Conservation (phyloP, 441 rosid species). For the Euphorbia corollata region DNA sequence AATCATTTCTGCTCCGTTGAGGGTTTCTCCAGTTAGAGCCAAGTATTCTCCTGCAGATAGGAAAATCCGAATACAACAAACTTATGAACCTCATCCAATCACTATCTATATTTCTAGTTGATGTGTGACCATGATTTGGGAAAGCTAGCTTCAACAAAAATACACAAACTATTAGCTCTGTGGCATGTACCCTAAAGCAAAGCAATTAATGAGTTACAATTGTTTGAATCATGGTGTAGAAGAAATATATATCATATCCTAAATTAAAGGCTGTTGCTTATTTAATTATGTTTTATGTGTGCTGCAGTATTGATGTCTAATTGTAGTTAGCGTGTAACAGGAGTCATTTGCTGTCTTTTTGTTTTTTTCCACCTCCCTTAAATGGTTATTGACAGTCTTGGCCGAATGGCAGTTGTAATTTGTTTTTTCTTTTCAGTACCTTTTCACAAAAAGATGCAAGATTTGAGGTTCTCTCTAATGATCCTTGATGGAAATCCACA, state of each 20-base stretch:
- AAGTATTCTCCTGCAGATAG: slow-evolving; percentile 76
- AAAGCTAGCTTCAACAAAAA: not conserved
- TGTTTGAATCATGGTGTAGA: not conserved
- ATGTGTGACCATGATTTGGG: not conserved
- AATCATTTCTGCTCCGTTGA: slow-evolving; percentile 73
- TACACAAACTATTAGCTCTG: not conserved
- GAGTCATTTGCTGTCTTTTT: too few relatives aligned
- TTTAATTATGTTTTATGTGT: not conserved
- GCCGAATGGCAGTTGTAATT: not conserved
- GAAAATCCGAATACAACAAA: not conserved
- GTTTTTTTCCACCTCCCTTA: too few relatives aligned
- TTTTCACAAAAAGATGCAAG: not conserved
- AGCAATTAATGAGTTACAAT: not conserved
- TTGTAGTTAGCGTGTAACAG: not conserved
- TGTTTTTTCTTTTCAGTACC: not conserved
- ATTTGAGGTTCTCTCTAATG: not conserved
- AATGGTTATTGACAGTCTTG: too few relatives aligned
- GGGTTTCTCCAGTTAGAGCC: slow-evolving; percentile 74
- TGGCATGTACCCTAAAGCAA: not conserved
- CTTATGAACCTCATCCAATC: not conserved
- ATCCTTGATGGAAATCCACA: too few relatives aligned
- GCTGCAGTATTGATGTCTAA: not conserved
- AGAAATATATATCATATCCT: not conserved
- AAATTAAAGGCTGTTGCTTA: not conserved
- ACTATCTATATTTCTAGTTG: not conserved